A percentile compares a stretch with the other conserved stretches of the same genome.
Conservation (phyloP, 257 asterid genomes). For the Capsicum rhomboideum region DNA sequence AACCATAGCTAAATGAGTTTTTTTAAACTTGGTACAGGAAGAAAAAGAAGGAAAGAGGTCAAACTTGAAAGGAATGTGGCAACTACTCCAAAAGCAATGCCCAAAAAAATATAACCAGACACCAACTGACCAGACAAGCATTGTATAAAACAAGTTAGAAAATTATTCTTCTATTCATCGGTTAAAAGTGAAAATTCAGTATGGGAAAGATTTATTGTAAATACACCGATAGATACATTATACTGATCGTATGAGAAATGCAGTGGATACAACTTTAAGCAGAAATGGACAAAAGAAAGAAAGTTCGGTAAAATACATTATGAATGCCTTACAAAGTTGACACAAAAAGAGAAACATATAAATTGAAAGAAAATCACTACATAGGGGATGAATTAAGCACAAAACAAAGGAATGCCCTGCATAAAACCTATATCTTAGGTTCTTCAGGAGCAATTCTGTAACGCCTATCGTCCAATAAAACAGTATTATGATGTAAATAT, state of each 20-base stretch:
- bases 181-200: not conserved
- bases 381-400: not conserved
- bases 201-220: not conserved
- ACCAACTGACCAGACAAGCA: not conserved
- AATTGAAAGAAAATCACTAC: not conserved
- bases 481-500: not conserved
- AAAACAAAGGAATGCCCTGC: not conserved
- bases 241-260: not conserved
- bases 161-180: not conserved
- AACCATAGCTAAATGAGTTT: not conserved
- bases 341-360: not conserved
- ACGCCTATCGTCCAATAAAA: not conserved
- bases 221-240: not conserved
- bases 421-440: not conserved
- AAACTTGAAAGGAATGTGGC: not conserved
- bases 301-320: not conserved
- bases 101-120: not conserved
- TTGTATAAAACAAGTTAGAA: not conserved
- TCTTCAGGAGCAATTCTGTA: not conserved
- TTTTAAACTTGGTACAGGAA: not conserved
- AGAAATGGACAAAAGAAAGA: not conserved
- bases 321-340: not conserved
- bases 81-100: not conserved
- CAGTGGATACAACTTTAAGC: not conserved
- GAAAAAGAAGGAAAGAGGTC: not conserved